Evolutionary conservation across 1,139 yeast genomes (phyloP).

Genomic region (Debaryomyces udenii): DNA sequence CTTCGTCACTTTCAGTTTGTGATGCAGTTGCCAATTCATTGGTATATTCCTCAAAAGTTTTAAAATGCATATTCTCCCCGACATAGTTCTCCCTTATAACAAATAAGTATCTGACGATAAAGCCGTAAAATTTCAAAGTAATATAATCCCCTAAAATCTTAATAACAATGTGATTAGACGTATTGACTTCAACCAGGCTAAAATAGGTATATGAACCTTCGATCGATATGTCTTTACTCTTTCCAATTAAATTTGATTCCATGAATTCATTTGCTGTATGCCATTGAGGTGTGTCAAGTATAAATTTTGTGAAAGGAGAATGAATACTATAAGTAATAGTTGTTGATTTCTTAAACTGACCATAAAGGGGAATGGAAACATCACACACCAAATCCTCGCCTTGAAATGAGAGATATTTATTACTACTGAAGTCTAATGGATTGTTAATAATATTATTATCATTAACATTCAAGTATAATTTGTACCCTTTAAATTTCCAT

Average conservation of each 20-base stretch:
- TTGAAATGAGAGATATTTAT: conserved; percentile 71
- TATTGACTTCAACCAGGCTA: conserved; percentile 59
- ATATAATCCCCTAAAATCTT: conserved; percentile 68
- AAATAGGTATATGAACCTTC: conserved; percentile 69
- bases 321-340: conserved; percentile 54
- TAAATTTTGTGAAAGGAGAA: conserved; percentile 65
- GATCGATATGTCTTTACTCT: conserved; percentile 61
- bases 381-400: conserved; percentile 60
- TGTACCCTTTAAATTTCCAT: conserved; percentile 62
- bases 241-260: conserved; percentile 62
- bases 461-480: conserved; percentile 74
- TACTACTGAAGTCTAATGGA: conserved; percentile 81
- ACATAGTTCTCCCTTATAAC: conserved; percentile 85
- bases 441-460: conserved; percentile 86
- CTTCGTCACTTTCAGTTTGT: conserved; percentile 6
- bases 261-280: conserved; percentile 79
- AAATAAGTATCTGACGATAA: conserved; percentile 72
- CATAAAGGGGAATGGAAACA: conserved; percentile 61
- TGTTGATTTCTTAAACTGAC: conserved; percentile 59
- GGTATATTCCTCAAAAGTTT: conserved; percentile 80
- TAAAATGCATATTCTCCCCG: conserved; percentile 83
- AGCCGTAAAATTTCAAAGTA: conserved; percentile 76
- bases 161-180: conserved; percentile 70
- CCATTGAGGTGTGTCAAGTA: conserved; percentile 86
- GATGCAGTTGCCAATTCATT: conserved; percentile 16